Base-by-base conservation (phyloP, 805 yeast genomes). In the Alloascoidea africana region DNA sequence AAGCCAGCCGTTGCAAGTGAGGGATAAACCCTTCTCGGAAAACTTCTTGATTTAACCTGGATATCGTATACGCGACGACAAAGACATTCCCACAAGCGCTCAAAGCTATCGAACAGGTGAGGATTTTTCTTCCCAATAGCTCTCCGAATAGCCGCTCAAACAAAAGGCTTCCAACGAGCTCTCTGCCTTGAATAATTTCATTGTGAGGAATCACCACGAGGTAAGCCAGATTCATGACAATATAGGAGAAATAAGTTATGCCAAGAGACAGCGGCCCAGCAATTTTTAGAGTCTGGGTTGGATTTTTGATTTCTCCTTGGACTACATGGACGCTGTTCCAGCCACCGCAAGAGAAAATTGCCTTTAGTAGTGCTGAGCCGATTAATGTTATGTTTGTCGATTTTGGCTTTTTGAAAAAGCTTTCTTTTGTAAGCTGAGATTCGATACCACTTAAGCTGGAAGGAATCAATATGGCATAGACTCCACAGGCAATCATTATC, bases 1-100 rank as follows among this genome's bases (percentile, higher is more conserved):
- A 64, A 0, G 79, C 71, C 66, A 74, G 57, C 19, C 57, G 44
- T 16, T 46, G 48, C 2, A 76, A 64, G 39, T 59, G 69, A 5
- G 84, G 84, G 11, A 74, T 47, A 40, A 62, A 70, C 0, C 82
- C 82, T 45, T 74, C 81, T 40, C 78, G 58, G 44, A 76, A 73
- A 3, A 70, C 68, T 50, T 75, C 82, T 49, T 76, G 84, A 43
- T 70, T 70, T 58, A 70, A 68, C 48, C 84, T 59, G 0, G 80
- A 70, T 6, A 71, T 58, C 3, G 74, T 64, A 49, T 74, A 76
- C 14, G 73, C 45, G 1, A 72, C 77, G 6, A 75, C 81, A 51
- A 73, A 65, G 2, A 75, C 68, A 46, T 76, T 76, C 0, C 82
- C 78, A 1, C 70, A 72, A 3, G 81, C 64, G 32, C 76, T 70